These are phyloP conservation scores for Emericellopsis atlantica DNA, from an alignment of 2,329 filamentous ascomycete species.

Conservation along the genomic window DNA sequence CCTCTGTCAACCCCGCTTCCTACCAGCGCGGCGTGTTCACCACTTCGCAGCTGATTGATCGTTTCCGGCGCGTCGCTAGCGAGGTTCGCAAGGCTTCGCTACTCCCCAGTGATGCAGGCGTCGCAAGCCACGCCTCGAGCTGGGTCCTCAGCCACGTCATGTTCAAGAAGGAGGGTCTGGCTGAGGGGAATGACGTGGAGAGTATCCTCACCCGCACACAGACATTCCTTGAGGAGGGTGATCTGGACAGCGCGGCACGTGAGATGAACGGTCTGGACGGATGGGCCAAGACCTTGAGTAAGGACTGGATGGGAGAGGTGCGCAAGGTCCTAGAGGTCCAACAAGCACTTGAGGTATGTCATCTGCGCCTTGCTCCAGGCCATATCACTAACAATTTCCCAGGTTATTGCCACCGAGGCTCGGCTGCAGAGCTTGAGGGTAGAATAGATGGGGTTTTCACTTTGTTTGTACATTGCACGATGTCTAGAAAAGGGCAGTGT, in stretches of 20 bases:
- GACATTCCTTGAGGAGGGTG: slow-evolving; percentile 81
- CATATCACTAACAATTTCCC: slow-evolving; percentile 10
- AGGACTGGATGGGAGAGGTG: slow-evolving; percentile 87
- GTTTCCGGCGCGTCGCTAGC: slow-evolving; percentile 81
- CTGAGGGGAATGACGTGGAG: slow-evolving; percentile 81
- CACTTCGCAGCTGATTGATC: slow-evolving; percentile 76
- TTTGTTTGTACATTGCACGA: slow-evolving; percentile 16
- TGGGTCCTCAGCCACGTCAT: slow-evolving; percentile 84
- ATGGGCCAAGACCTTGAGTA: slow-evolving; percentile 90
- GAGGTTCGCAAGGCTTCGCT: slow-evolving; percentile 93
- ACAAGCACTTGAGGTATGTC: slow-evolving; percentile 86
- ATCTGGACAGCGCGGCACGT: slow-evolving; percentile 78
- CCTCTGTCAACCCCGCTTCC: slow-evolving; percentile 85
- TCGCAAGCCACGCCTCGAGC: slow-evolving; percentile 86
- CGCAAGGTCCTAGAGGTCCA: slow-evolving; percentile 88
- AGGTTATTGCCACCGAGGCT: slow-evolving; percentile 86
- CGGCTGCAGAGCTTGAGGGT: slow-evolving; percentile 78
- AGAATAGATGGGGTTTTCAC: slow-evolving; percentile 39
- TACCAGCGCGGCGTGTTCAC: slow-evolving; percentile 89
- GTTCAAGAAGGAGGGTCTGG: slow-evolving; percentile 86
- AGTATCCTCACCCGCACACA: slow-evolving; percentile 85
- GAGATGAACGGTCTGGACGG: slow-evolving; percentile 91
- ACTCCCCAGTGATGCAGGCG: slow-evolving; percentile 83
- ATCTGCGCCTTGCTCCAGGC: background rate
- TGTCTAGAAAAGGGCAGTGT: background rate